Evolutionary conservation across 257 asterid genomes (phyloP).

Genomic region (Nicotiana benthamiana): DNA sequence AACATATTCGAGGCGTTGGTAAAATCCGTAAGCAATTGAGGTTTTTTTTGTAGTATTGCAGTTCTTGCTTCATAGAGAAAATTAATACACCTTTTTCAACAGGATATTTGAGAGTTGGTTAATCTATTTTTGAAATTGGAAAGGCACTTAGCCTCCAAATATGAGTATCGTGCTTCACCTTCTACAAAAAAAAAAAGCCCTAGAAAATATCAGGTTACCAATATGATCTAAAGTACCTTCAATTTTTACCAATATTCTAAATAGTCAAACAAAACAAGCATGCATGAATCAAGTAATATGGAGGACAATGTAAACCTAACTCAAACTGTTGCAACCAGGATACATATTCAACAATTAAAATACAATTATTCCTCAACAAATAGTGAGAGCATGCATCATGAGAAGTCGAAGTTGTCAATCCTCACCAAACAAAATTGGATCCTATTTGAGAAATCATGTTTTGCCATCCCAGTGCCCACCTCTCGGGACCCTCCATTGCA

Average conservation of each 20-base stretch:
- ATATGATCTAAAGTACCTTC: not conserved
- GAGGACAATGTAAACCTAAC: not conserved
- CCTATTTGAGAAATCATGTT: conserved; percentile 12
- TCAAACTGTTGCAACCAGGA: not conserved
- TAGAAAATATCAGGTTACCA: too few relatives aligned
- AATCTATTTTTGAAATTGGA: too few relatives aligned
- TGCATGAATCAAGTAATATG: not conserved
- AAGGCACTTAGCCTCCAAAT: too few relatives aligned
- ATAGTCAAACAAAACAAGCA: not conserved
- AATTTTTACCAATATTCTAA: not conserved
- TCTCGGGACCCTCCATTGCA: conserved; percentile 14
- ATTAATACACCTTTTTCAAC: too few relatives aligned
- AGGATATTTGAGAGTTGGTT: too few relatives aligned
- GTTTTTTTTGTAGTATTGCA: too few relatives aligned
- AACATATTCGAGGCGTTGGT: too few relatives aligned
- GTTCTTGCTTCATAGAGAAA: too few relatives aligned
- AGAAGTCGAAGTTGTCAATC: not conserved
- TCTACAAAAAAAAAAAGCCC: too few relatives aligned
- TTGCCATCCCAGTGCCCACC: conserved; percentile 18
- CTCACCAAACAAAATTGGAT: conserved; percentile 17
- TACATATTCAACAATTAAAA: too few relatives aligned
- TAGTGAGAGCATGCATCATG: not conserved
- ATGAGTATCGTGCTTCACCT: too few relatives aligned
- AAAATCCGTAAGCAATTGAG: too few relatives aligned
- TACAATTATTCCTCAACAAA: not conserved